Conservation (phyloP, 768 basidiomycete species). For the Agaricus blazei region DNA sequence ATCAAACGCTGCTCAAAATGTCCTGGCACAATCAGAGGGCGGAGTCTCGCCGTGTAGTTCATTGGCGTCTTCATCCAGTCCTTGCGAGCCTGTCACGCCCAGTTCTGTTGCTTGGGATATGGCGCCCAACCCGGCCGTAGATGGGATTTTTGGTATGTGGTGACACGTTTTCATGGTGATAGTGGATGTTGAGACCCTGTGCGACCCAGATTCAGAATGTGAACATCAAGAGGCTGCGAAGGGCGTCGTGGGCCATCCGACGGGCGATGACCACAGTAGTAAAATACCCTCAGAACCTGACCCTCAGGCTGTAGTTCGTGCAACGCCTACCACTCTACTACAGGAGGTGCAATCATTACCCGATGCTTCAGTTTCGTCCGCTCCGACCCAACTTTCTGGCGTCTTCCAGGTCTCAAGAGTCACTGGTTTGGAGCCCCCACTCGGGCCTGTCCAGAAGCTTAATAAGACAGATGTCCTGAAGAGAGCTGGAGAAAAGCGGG, state of each 20-base stretch:
- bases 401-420: constrained; percentile 2
- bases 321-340: neutral
- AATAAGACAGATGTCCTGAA: constrained; percentile 34
- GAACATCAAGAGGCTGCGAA: neutral
- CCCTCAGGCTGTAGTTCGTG: neutral
- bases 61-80: constrained; percentile 25
- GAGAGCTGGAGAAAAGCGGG: constrained; percentile 49
- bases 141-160: constrained; percentile 17
- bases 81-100: constrained; percentile 31
- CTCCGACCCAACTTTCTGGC: neutral
- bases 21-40: neutral
- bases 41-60: constrained; percentile 22
- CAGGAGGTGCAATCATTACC: neutral
- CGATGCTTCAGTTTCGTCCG: neutral
- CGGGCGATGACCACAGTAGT: neutral
- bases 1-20: neutral
- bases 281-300: neutral
- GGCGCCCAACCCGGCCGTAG: constrained; percentile 25
- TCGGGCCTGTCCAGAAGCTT: constrained; percentile 12
- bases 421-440: neutral
- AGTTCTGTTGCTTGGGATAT: constrained; percentile 31
- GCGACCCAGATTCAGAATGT: neutral
- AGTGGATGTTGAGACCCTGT: neutral
- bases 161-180: constrained; percentile 12
- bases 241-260: neutral